Evolutionary conservation across 768 basidiomycete species (phyloP), one percentile per base, ranked within the genome.

Genomic region (Mycena alexandri): DNA sequence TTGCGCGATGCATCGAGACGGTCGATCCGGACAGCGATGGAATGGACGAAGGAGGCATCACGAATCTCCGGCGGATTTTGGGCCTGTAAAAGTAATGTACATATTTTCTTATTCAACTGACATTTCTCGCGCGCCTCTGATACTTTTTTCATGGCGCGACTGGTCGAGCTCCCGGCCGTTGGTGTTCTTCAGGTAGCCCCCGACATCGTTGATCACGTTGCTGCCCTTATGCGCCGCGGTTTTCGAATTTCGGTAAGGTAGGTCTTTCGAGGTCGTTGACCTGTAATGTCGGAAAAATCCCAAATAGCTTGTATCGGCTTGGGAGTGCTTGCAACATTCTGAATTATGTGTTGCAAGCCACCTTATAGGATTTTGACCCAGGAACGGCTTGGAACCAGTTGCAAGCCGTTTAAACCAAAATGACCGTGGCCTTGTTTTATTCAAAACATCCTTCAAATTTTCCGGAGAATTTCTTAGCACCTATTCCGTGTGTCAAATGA

Each of bases 161-260:
- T 90, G 85, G 9, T 87, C 87, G 22, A 91, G 79, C 68, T 93
- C 93, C 70, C 90, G 89, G 12, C 81, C 81, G 0, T 85, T 86
- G 65, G 90, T 91, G 72, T 90, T 90, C 78, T 95, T 95, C 64
- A 95, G 86, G 75, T 94, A 95, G 46, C 90, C 89, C 61, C 95
- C 94, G 70, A 95, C 95, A 5, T 94, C 94, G 72, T 91, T 91
- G 42, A 95, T 91, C 59, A 95, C 94, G 71, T 95, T 95, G 34
- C 94, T 94, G 19, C 93, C 93, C 72, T 88, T 90, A 67, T 91
- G 90, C 0, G 83, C 82, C 1, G 90, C 87, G 0, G 94, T 94
- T 58, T 29, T 29, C 29, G 6, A 29, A 29, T 29, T 29, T 95
- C 94, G 9, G 88, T 87, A 41, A 95, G 82, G 77, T 95, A 95